Evolutionary conservation across 2,329 filamentous ascomycete species (phyloP), one percentile per base, ranked within the genome.

Genomic region (Pseudonectria buxi): DNA sequence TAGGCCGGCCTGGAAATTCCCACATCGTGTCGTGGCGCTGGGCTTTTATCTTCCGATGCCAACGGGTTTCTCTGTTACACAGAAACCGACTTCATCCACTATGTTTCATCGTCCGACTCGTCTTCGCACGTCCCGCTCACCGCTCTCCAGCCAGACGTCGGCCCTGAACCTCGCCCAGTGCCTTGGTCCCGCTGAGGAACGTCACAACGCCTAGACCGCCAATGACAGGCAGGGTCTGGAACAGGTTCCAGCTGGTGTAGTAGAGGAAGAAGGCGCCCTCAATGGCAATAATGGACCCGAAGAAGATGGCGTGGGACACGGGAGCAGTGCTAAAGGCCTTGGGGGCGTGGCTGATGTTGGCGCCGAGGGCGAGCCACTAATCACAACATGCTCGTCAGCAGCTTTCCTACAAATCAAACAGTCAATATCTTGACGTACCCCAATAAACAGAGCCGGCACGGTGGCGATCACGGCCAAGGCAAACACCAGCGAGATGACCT

Each of bases 241-340:
- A 95, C 30, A 98, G 71, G 55, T 82, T 95, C 89, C 90, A 95
- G 55, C 68, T 78, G 35, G 76, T 83, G 65, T 96, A 96, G 73
- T 98, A 98, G 47, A 95, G 66, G 69, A 92, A 90, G 66, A 98
- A 95, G 37, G 95, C 80, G 12, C 76, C 84, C 62, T 98, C 92
- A 70, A 98, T 85, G 14, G 81, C 79, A 26, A 95, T 43, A 37
- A 98, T 78, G 5, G 88, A 95, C 33, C 84, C 85, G 49, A 94
- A 84, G 69, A 96, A 98, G 24, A 88, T 61, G 22, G 69, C 69
- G 58, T 98, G 90, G 5, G 90, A 82, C 28, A 95, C 51, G 3
- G 92, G 90, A 1, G 87, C 85, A 14, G 75, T 70, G 39, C 76
- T 68, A 33, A 95, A 64, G 7, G 92, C 90, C 57, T 83, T 83